Conservation (phyloP, 1,284 basidiomycete species). For the Sanguinoderma infundibulare region DNA sequence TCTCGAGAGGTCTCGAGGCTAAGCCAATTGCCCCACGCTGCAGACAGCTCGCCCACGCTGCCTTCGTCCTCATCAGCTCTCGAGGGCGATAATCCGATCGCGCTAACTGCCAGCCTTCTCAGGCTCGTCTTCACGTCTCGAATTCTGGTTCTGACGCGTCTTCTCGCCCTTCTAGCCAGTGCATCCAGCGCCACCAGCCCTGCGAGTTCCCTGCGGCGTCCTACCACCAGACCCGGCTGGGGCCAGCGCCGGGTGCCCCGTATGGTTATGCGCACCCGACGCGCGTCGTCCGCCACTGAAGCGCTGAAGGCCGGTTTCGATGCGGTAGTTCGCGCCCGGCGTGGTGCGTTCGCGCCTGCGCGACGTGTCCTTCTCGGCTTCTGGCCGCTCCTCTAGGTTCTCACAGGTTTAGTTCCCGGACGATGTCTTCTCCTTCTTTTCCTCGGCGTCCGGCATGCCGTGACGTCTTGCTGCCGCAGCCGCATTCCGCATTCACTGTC, state of each 20-base stretch:
- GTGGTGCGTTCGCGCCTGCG: too few relatives aligned
- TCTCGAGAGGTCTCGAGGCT: neutral
- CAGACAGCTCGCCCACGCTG: neutral
- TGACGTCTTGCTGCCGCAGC: too few relatives aligned
- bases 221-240: neutral
- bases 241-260: neutral
- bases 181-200: conserved; percentile 20
- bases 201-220: conserved; percentile 20
- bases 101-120: too few relatives aligned
- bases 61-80: too few relatives aligned
- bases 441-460: too few relatives aligned
- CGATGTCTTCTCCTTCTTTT: too few relatives aligned
- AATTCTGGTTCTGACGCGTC: neutral
- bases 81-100: too few relatives aligned
- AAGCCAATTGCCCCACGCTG: neutral
- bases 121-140: neutral
- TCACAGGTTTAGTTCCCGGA: too few relatives aligned
- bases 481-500: too few relatives aligned
- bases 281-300: neutral
- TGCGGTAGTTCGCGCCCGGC: neutral
- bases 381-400: too few relatives aligned
- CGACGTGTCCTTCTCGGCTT: too few relatives aligned
- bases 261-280: neutral
- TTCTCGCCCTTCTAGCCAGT: conserved; percentile 11
- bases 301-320: neutral